Evolutionary conservation across 495 filamentous ascomycete genomes (phyloP), one percentile per base, ranked within the genome.

Genomic region (Daldinia vernicosa): DNA sequence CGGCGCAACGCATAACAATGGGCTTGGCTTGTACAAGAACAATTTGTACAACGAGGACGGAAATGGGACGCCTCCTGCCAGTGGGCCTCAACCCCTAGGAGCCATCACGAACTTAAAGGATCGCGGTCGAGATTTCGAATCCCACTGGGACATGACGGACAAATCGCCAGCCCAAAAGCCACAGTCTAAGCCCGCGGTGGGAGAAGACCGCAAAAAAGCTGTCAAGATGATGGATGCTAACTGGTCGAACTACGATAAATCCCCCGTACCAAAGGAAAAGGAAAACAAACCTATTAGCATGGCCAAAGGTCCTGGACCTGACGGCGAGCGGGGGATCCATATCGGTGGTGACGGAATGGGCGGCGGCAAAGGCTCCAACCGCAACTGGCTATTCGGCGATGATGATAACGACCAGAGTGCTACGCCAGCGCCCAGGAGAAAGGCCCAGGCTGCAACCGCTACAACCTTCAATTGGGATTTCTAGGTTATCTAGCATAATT

Each of bases 341-440:
- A 89, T 85, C 39, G 85, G 80, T 1, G 91, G 92, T 33, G 88
- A 94, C 69, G 92, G 91, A 27, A 93, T 92, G 89, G 91, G 91
- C 32, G 90, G 90, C 52, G 86, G 85, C 67, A 91, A 87, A 76
- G 89, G 85, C 15, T 72, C 82, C 15, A 81, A 80, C n/a, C 79
- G 87, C 63, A 77, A 79, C 68, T 93, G 90, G 90, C 79, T 85
- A 6, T 85, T 87, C 70, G 87, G 89, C 27, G 87, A 86, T 56
- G 85, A 87, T 24, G 81, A 84, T 39, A 84, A 83, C 17, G 78
- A 75, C 12, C 68, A 64, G 7, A 65, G 72, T 37, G 30, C 60
- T 28, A 66, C 77, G 19, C 74, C 79, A 15, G 75, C 74, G 6
- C 70, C 80, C 12, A 75, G 72, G 22, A 83, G 78, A 69, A 82